Percentiles rank a stretch among this genome's conserved stretches.
These are phyloP conservation scores for Zasmidium angulare DNA, from an alignment of 2,329 filamentous ascomycete species.

Conservation along the genomic window DNA sequence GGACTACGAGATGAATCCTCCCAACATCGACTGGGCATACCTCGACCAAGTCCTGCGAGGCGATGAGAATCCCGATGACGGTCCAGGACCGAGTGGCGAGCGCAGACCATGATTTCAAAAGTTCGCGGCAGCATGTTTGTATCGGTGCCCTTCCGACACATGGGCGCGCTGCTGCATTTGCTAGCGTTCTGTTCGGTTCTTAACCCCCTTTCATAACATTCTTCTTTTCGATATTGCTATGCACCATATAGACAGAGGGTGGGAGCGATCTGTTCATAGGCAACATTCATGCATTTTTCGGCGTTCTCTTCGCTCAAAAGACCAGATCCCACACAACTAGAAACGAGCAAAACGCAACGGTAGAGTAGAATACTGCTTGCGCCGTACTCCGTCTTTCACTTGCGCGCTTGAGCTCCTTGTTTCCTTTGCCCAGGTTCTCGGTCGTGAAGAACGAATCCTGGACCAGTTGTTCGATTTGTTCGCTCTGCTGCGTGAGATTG, in stretches of 20 bases:
- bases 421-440: conserved; percentile 84
- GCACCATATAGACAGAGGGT: too few species aligned
- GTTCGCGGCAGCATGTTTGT: too few species aligned
- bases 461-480: conserved; percentile 85
- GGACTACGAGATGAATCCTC: conserved; percentile 3
- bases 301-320: conserved; percentile 34
- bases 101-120: background rate
- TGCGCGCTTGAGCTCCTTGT: conserved; percentile 86
- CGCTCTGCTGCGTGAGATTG: conserved; percentile 81
- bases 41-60: conserved; percentile 12
- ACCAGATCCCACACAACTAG: conserved; percentile 52
- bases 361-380: conserved; percentile 49
- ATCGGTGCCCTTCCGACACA: too few species aligned
- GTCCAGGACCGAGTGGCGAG: background rate
- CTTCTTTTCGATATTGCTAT: too few species aligned
- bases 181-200: background rate
- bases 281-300: background rate
- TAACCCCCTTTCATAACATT: too few species aligned
- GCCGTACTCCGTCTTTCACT: conserved; percentile 55
- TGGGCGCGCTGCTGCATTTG: background rate
- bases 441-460: conserved; percentile 77
- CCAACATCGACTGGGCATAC: conserved; percentile 15
- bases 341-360: conserved; percentile 46
- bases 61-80: conserved; percentile 1
- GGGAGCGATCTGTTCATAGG: background rate